Base-by-base conservation (phyloP, 202 grass and related monocot species). In the Zoysia matrella region DNA sequence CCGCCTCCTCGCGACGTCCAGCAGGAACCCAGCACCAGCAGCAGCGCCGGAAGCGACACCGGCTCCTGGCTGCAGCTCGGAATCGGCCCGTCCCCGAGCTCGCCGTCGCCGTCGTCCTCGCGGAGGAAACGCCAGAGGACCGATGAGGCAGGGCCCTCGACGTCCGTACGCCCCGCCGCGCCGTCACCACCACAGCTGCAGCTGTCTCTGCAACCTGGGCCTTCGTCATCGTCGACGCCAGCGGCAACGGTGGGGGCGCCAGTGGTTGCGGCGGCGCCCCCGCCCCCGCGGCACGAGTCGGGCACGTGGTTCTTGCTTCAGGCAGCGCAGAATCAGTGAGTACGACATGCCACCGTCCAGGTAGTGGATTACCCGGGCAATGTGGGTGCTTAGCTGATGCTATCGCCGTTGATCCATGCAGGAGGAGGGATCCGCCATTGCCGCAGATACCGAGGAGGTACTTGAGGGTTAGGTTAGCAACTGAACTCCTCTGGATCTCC, bases 251-350 rank as follows among this genome's bases (percentile, higher is more conserved):
- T 13, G 18, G 55, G 3, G 0, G 3, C 63, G n/a, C n/a, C n/a
- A 13, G 71, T 73, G 14, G 83, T 89, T n/a, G 81, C 56, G 80
- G 86, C 67, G 48, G 75, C 82, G 7, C 74, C 80, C 45, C 86
- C 88, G 14, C 92, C 86, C 12, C 86, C 88, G 8, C 66, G 60
- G 11, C 95, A 89, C 66, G 88, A 97, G 84, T 83, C 88, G 52
- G 95, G 95, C 52, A n/a, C n/a, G n/a, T n/a, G n/a, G n/a, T n/a
- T n/a, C n/a, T n/a, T n/a, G n/a, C n/a, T n/a, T n/a, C n/a, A n/a
- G n/a, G n/a, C n/a, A n/a, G n/a, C n/a, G n/a, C 88, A 80, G 79
- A 89, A 94, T 36, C 95, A 94, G 95, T 97, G 74, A 97, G 93
- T 91, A 73, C 8, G 41, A 44, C 80, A 74, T 75, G 64, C 42